Evolutionary conservation across 352 stramenopile species (phyloP).

Genomic region (Phytophthora capsici): DNA sequence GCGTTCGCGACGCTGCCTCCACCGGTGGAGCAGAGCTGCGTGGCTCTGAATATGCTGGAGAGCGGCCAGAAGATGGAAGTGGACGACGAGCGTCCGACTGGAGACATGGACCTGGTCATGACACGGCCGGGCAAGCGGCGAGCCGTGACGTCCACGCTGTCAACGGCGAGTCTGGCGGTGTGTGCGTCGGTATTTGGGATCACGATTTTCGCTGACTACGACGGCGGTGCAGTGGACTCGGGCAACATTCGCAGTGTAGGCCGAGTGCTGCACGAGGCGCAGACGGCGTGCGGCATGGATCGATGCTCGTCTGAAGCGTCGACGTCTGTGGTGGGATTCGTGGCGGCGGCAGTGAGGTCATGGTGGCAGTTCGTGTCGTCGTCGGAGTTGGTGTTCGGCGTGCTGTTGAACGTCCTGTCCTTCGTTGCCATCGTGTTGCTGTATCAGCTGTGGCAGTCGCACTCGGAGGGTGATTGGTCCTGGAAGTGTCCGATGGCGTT

Average conservation of each 20-base stretch:
- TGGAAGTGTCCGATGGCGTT: conserved; percentile 11
- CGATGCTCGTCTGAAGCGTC: conserved; percentile 30
- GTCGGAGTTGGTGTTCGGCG: conserved; percentile 68
- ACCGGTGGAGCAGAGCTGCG: conserved; percentile 26
- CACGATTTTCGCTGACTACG: conserved; percentile 69
- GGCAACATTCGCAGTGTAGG: conserved; percentile 59
- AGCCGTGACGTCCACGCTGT: conserved; percentile 45
- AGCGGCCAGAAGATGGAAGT: conserved; percentile 34
- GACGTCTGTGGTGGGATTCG: conserved; percentile 39
- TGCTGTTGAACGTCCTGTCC: conserved; percentile 77
- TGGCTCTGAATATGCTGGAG: conserved; percentile 36
- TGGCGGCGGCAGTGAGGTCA: conserved; percentile 41
- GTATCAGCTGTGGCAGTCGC: conserved; percentile 64
- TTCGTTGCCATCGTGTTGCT: conserved; percentile 71
- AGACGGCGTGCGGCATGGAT: conserved; percentile 43
- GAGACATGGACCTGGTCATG: conserved; percentile 23
- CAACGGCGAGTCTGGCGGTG: conserved; percentile 67
- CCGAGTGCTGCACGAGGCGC: conserved; percentile 68
- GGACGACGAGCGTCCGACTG: conserved; percentile 22
- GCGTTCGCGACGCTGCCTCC: conserved; percentile 39
- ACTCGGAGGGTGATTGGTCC: conserved; percentile 11
- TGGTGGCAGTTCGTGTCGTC: conserved; percentile 61
- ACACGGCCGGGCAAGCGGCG: conserved; percentile 46
- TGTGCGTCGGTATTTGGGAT: conserved; percentile 84
- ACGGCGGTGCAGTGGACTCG: conserved; percentile 39